Conservation (phyloP, 2,329 filamentous ascomycete species). For the Keithomyces neogunnii region DNA sequence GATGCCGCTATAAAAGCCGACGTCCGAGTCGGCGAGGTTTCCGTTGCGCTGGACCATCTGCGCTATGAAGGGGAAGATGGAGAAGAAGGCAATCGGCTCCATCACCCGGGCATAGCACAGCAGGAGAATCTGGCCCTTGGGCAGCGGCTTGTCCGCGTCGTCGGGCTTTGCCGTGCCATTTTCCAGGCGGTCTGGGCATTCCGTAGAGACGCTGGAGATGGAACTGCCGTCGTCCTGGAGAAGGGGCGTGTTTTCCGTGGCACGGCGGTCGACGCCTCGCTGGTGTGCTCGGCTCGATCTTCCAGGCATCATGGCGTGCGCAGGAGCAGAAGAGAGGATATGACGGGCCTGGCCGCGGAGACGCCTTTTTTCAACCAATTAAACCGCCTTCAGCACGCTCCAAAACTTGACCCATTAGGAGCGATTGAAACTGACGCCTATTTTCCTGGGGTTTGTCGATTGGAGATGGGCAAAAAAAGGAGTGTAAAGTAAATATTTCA, state of each 20-base stretch:
- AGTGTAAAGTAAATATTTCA: too few species aligned
- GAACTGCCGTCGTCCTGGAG: not conserved
- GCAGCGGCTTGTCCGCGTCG: conserved; percentile 34
- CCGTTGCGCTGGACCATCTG: conserved; percentile 66
- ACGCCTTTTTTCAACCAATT: too few species aligned
- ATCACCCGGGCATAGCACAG: conserved; percentile 66
- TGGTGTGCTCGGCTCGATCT: not conserved
- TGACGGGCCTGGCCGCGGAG: too few species aligned
- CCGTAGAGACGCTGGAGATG: not conserved
- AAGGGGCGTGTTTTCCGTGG: conserved; percentile 1
- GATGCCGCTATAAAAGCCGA: conserved; percentile 72
- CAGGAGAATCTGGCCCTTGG: conserved; percentile 57
- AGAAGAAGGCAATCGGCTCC: conserved; percentile 77
- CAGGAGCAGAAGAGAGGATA: not conserved
- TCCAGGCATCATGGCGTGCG: not conserved
- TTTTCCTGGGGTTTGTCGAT: too few species aligned
- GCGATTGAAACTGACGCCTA: too few species aligned
- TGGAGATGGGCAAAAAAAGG: too few species aligned
- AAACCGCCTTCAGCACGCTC: too few species aligned
- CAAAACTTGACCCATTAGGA: too few species aligned
- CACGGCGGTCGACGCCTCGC: not conserved
- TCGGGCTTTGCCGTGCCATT: not conserved
- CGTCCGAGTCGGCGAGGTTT: conserved; percentile 50
- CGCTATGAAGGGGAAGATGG: conserved; percentile 73
- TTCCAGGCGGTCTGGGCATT: not conserved